These are phyloP conservation scores for Sporothrix pallida DNA, from an alignment of 2,329 filamentous ascomycete species.

Conservation along the genomic window DNA sequence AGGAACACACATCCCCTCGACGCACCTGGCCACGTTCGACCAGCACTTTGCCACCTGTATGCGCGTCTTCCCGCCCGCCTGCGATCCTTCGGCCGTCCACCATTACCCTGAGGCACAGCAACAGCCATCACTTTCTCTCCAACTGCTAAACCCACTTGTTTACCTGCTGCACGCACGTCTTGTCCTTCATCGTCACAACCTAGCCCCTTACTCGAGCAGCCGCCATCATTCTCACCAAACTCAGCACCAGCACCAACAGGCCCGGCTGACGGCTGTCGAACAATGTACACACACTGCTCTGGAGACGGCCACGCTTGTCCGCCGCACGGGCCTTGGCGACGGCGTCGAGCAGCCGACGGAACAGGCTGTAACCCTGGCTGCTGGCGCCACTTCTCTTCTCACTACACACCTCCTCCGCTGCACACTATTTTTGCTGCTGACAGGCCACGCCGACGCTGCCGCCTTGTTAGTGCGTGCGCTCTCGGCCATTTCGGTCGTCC, in stretches of 20 bases:
- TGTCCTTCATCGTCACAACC: conserved; percentile 85
- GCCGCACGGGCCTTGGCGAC: conserved; percentile 50
- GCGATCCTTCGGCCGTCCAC: conserved; percentile 63
- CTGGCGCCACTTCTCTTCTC: conserved; percentile 72
- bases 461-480: conserved; percentile 74
- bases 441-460: conserved; percentile 74
- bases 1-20: conserved; percentile 60
- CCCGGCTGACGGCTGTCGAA: conserved; percentile 74
- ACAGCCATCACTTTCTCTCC: conserved; percentile 65
- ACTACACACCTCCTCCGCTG: conserved; percentile 89
- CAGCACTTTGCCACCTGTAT: conserved; percentile 78
- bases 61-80: conserved; percentile 74
- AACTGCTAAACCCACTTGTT: conserved; percentile 74
- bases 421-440: conserved; percentile 77
- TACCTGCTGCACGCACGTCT: conserved; percentile 84
- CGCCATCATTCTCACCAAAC: neutral
- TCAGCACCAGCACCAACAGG: conserved; percentile 40
- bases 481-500: conserved; percentile 67
- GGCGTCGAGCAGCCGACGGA: conserved; percentile 49
- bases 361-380: neutral
- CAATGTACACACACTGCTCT: conserved; percentile 75
- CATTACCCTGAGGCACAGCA: conserved; percentile 47
- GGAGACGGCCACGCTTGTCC: conserved; percentile 79
- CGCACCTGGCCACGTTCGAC: conserved; percentile 78
- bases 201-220: conserved; percentile 60